These are phyloP conservation scores for Diplogelasinospora grovesii DNA, from an alignment of 495 filamentous ascomycete genomes.

Conservation along the genomic window DNA sequence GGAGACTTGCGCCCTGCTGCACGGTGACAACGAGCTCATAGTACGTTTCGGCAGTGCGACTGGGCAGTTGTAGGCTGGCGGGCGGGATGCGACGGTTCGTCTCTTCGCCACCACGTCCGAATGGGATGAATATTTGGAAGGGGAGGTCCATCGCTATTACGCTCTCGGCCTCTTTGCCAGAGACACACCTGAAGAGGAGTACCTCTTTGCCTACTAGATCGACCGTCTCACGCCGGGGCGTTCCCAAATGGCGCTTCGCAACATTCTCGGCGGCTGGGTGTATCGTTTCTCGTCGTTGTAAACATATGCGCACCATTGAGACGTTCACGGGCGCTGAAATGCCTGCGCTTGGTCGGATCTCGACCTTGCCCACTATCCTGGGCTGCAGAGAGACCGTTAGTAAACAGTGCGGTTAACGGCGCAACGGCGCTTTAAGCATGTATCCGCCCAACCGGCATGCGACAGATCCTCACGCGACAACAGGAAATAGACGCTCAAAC, in stretches of 20 bases:
- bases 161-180: constrained; percentile 76
- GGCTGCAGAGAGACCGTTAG: constrained; percentile 51
- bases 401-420: constrained; percentile 7
- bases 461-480: background rate
- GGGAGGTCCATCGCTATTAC: constrained; percentile 96
- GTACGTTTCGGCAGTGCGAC: constrained; percentile 87
- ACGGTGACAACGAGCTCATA: constrained; percentile 96
- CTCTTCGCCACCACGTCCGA: constrained; percentile 82
- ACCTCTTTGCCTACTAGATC: constrained; percentile 95
- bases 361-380: constrained; percentile 94
- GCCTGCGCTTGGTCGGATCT: constrained; percentile 81
- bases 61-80: constrained; percentile 83
- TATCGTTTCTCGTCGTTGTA: constrained; percentile 90
- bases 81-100: constrained; percentile 82
- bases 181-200: constrained; percentile 77
- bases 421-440: too few relatives aligned
- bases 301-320: constrained; percentile 88
- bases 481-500: constrained; percentile 20
- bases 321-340: constrained; percentile 81
- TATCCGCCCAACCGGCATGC: too few relatives aligned
- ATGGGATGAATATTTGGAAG: constrained; percentile 95
- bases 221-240: constrained; percentile 82
- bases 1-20: constrained; percentile 77
- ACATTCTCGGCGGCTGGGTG: constrained; percentile 92
- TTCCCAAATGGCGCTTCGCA: constrained; percentile 84